Conservation (phyloP, 768 basidiomycete species). For the Basidioascus undulatus region DNA sequence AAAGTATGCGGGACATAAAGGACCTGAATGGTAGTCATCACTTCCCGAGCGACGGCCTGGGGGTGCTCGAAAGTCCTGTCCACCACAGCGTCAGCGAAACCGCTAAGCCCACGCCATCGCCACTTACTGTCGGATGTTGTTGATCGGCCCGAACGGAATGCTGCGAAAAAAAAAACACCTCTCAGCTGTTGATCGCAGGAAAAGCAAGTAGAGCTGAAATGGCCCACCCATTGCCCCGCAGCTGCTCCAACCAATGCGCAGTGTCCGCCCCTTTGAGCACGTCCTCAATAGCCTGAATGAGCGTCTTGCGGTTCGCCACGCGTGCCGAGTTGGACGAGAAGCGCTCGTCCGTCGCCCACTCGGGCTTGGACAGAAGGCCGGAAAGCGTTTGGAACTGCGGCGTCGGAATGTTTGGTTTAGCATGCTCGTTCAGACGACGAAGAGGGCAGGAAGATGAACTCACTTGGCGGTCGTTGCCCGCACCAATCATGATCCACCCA, state of each 20-base stretch:
- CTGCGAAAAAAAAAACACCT: constrained; percentile 17
- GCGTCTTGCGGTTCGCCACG: constrained; percentile 46
- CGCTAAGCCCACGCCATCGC: no score
- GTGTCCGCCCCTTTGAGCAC: constrained; percentile 32
- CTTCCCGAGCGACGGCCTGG: constrained; percentile 48
- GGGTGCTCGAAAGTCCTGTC: constrained; percentile 76
- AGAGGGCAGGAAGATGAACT: neutral
- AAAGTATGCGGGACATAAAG: neutral
- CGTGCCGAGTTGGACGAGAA: constrained; percentile 53
- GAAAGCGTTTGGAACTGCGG: constrained; percentile 45
- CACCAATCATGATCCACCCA: constrained; percentile 80
- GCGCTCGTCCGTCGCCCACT: constrained; percentile 32
- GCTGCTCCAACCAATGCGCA: constrained; percentile 46
- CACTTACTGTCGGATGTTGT: no score
- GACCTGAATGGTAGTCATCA: constrained; percentile 52
- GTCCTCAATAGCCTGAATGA: constrained; percentile 42
- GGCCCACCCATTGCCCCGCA: constrained; percentile 56
- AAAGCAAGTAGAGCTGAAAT: constrained; percentile 2
- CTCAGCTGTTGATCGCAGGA: neutral
- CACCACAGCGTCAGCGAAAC: no score
- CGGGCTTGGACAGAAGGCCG: constrained; percentile 35
- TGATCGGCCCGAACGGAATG: constrained; percentile 75
- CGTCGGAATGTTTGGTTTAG: neutral
- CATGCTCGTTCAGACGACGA: neutral
- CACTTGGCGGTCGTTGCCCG: constrained; percentile 65